These are phyloP conservation scores for Arachnomyces sp. DNA, from an alignment of 2,329 filamentous ascomycete species.

Conservation along the genomic window DNA sequence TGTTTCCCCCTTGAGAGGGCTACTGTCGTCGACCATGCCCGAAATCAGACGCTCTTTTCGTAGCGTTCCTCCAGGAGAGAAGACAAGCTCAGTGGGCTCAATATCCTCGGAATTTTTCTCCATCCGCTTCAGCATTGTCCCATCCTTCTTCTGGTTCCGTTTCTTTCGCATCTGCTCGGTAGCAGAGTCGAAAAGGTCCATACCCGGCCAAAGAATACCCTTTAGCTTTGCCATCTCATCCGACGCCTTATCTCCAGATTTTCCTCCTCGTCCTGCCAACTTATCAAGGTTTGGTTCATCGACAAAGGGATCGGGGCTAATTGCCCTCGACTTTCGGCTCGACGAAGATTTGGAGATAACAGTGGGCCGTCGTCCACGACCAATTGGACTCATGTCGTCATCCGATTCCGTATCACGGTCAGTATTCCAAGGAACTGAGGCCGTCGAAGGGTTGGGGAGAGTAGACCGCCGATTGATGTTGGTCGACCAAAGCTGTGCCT, in stretches of 20 bases:
- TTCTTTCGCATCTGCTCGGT: slow-evolving; percentile 42
- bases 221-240: slow-evolving; percentile 39
- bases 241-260: slow-evolving; percentile 11
- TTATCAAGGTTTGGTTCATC: slow-evolving; percentile 10
- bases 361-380: slow-evolving; percentile 3
- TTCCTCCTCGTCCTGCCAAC: slow-evolving; percentile 14
- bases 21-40: slow-evolving; percentile 42
- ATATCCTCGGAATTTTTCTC: slow-evolving; percentile 37
- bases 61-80: slow-evolving; percentile 37
- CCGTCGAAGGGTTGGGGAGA: background rate
- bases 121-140: slow-evolving; percentile 39
- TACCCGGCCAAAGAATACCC: slow-evolving; percentile 43
- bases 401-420: slow-evolving; percentile 9
- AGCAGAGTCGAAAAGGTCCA: slow-evolving; percentile 47
- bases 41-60: slow-evolving; percentile 40
- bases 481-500: slow-evolving; percentile 8
- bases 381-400: slow-evolving; percentile 10
- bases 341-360: too few relatives aligned
- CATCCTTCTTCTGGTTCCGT: slow-evolving; percentile 46
- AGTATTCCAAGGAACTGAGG: slow-evolving; percentile 6
- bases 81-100: slow-evolving; percentile 41
- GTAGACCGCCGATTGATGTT: background rate
- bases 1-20: slow-evolving; percentile 39
- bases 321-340: background rate
- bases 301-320: slow-evolving; percentile 14